Evolutionary conservation across 805 yeast genomes (phyloP), one percentile per base, ranked within the genome.

Genomic region (Metschnikowia gelsemii): DNA sequence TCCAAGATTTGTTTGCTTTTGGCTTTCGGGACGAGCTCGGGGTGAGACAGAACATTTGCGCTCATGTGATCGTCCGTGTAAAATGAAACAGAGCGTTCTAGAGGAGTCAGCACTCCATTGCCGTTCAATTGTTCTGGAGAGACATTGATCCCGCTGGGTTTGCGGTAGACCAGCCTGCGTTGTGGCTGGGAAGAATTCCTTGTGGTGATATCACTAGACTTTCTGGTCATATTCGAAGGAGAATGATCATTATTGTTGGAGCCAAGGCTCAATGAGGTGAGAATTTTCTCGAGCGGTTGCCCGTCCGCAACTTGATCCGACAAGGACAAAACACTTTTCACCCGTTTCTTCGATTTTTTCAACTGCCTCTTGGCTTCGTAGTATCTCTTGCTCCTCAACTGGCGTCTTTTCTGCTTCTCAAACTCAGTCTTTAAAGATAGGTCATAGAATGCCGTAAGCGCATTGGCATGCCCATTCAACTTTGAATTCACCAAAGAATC

Each of bases 371-470:
- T 63, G 8, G 68, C 70, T 38, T 61, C 62, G 37, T 55, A 54
- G 43, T 63, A 63, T 46, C 57, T 55, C 51, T 58, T 60, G 35
- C 57, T 68, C 36, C 62, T 53, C 35, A 59, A 46, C 33, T 66
- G 61, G 23, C 57, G 58, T 37, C 50, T 49, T 45, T 61, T 64
- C 52, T 68, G 68, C 36, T 60, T 60, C 9, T 55, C 45, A 36
- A 61, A 64, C 49, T 78, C 81, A 35, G 67, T 64, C 17, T 84
- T 87, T 21, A 83, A 61, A 13, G 80, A 61, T 14, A 87, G 65
- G 33, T 81, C 81, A 83, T 90, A 88, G 43, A 82, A 71, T 0
- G 91, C 96, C 11, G 85, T 78, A 12, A 85, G 64, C 0, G 87
- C 69, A 60, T 86, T 93, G 62, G 87, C 78, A 42, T 82, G 79